Evolutionary conservation across 2,329 filamentous ascomycete genomes (phyloP).

Genomic region (Penicillium expansum): DNA sequence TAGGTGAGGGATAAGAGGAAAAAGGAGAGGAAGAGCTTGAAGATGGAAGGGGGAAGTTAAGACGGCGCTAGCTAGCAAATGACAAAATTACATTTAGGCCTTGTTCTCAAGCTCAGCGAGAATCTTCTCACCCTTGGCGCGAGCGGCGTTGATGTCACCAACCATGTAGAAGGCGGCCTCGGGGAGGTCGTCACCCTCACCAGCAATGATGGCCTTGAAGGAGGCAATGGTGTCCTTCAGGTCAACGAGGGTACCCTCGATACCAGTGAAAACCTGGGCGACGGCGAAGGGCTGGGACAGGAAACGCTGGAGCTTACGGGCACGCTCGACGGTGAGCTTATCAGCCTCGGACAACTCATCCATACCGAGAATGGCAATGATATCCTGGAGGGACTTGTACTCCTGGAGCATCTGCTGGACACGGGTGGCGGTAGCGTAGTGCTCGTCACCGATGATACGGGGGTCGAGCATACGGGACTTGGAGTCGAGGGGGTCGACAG

Average conservation of each 20-base stretch:
- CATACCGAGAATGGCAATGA: constrained; percentile 99
- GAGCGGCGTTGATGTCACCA: constrained; percentile 88
- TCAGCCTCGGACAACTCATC: constrained; percentile 98
- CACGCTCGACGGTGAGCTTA: constrained; percentile 99
- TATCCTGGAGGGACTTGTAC: constrained; percentile 99
- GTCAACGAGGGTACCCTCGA: constrained; percentile 95
- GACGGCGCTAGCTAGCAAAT: constrained; percentile 38
- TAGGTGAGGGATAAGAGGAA: constrained; percentile 4
- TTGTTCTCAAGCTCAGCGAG: constrained; percentile 80
- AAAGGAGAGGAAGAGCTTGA: constrained; percentile 10
- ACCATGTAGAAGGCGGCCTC: constrained; percentile 98
- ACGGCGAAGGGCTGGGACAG: constrained; percentile 98
- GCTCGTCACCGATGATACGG: constrained; percentile 95
- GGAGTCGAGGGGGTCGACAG: constrained; percentile 98
- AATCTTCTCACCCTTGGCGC: constrained; percentile 99
- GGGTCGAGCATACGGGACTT: constrained; percentile 99
- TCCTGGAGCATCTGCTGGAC: constrained; percentile 99
- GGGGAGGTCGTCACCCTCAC: constrained; percentile 93
- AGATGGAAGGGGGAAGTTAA: constrained; percentile 18
- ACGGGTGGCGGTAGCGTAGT: constrained; percentile 90
- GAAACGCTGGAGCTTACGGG: constrained; percentile 99
- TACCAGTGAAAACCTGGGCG: constrained; percentile 68
- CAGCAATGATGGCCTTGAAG: constrained; percentile 95
- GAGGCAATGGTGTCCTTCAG: constrained; percentile 96
- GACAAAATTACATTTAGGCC: constrained; percentile 48